Percentiles rank a stretch among this genome's conserved stretches.
phyloP scores from a whole-genome alignment of 2,329 filamentous ascomycete genomes.

The Scolecobasidium constrictum region DNA sequence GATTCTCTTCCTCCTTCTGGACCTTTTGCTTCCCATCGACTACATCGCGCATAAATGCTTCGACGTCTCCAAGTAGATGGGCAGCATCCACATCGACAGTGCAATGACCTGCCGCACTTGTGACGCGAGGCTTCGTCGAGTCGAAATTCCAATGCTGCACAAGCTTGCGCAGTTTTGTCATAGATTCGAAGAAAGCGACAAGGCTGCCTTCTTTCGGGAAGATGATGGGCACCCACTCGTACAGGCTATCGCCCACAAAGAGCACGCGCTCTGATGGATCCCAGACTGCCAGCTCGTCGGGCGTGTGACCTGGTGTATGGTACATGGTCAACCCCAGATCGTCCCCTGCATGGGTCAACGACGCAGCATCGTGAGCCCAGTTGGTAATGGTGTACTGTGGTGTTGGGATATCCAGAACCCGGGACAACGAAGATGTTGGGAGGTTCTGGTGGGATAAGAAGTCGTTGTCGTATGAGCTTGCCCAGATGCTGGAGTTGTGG shows the following conservation, averaged over 20 bases:
- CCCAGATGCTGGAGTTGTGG: constrained; percentile 18
- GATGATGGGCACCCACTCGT: constrained; percentile 27
- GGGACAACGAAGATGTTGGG: constrained; percentile 29
- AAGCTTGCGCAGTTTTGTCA: not conserved
- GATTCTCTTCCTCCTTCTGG: not conserved
- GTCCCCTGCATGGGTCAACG: constrained; percentile 16
- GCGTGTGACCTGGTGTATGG: constrained; percentile 37
- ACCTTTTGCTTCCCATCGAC: not conserved
- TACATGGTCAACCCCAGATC: constrained; percentile 30
- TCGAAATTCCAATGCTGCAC: not conserved
- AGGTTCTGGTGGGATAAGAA: constrained; percentile 30
- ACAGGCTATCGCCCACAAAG: constrained; percentile 37
- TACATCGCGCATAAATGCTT: not conserved
- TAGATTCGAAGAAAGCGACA: not conserved
- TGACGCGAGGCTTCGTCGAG: not conserved
- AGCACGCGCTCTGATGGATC: constrained; percentile 32
- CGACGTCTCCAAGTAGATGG: not conserved
- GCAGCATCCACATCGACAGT: not conserved
- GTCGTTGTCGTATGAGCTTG: constrained; percentile 23
- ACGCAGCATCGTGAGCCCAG: constrained; percentile 29
- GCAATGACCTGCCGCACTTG: not conserved
- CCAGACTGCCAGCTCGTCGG: constrained; percentile 35
- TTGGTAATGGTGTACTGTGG: constrained; percentile 30
- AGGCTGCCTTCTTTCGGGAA: constrained; percentile 20
- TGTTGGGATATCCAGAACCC: constrained; percentile 23